Evolutionary conservation across 2,329 filamentous ascomycete species (phyloP), one percentile per base, ranked within the genome.

Genomic region (Cladosporium sp.): DNA sequence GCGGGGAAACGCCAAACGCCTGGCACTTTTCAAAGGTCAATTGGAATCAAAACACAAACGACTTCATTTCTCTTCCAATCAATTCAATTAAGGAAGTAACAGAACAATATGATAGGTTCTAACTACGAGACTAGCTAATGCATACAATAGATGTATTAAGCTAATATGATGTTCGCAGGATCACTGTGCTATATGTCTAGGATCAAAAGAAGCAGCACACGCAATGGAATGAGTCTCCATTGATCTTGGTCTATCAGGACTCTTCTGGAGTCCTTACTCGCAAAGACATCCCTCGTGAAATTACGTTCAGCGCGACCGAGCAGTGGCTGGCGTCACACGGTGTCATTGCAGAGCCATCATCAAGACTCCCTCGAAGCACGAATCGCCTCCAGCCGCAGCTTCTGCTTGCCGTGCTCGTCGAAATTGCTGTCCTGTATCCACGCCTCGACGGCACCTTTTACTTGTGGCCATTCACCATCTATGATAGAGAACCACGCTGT

Each of bases 401-500:
- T 81, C 75, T 90, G 88, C 61, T 71, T 78, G 0, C 86, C 87
- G 2, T 82, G 70, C 11, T 74, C 74, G 70, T 88, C 83, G 71
- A 89, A 89, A 72, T 89, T 89, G 0, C 71, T 75, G 11, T 79
- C 75, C 21, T 76, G 76, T 59, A 90, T 69, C 88, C 88, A 90
- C n/a, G 57, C 69, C 70, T 86, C 82, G 59, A 89, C 76, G 0
- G 72, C 84, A 0, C 70, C 67, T 68, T 81, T 84, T 1, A 81
- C 74, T 0, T 65, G 59, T 1, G 80, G 79, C 88, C 88, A 90
- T 66, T 90, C 88, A 0, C 82, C 81, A 61, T 86, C 82, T 1
- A 85, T 71, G 10, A 90, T 83, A 24, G 85, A 84, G 65, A 82
- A 86, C 86, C 86, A 90, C 4, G 83, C 81, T 0, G 87, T 87